phyloP scores from a whole-genome alignment of 2,329 filamentous ascomycete genomes.

The Neofusicoccum umdonicola region DNA sequence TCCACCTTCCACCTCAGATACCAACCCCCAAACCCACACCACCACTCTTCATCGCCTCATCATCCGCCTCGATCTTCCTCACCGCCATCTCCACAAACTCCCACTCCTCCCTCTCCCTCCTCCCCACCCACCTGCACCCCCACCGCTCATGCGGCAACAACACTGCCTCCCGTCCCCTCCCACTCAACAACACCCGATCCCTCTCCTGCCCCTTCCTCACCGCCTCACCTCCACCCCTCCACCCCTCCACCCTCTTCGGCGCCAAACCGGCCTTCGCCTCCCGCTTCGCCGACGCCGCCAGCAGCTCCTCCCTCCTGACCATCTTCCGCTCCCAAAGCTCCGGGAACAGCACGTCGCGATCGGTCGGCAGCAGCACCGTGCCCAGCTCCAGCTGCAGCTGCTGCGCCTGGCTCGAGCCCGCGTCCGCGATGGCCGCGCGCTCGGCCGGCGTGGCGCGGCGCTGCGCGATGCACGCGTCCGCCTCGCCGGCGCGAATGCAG shows the following conservation, averaged over 20 bases:
- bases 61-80: no score
- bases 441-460: not conserved
- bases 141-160: not conserved
- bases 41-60: no score
- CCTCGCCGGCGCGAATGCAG: constrained; percentile 10
- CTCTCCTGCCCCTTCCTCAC: not conserved
- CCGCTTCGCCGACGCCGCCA: not conserved
- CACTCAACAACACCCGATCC: not conserved
- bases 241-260: not conserved
- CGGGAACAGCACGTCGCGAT: not conserved
- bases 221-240: not conserved
- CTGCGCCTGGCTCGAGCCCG: not conserved
- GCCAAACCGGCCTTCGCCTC: not conserved
- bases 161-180: not conserved
- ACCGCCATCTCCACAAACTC: not conserved
- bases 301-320: not conserved
- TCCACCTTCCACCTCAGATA: no score
- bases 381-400: not conserved
- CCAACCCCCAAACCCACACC: no score
- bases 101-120: not conserved
- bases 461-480: constrained; percentile 6
- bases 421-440: not conserved
- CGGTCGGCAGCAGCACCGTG: not conserved
- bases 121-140: not conserved
- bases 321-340: not conserved